phyloP scores from a whole-genome alignment of 345 rosid genomes.

The Balakata baccata region DNA sequence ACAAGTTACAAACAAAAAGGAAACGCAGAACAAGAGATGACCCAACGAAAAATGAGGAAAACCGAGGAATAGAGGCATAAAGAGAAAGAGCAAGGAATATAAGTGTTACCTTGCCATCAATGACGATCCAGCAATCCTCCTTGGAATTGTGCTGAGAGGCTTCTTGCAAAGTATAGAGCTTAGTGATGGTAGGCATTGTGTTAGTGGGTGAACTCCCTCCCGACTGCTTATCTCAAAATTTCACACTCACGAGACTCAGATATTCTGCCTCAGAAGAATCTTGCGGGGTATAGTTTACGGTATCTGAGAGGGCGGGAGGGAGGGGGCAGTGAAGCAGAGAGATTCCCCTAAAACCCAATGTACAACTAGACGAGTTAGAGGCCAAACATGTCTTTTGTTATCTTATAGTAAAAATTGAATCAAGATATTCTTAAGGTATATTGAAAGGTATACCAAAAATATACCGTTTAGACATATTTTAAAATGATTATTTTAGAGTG shows the following conservation, averaged over 20 bases:
- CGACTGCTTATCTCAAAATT: neutral
- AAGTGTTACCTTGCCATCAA: constrained; percentile 71
- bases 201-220: neutral
- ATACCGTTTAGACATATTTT: too few relatives aligned
- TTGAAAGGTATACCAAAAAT: too few relatives aligned
- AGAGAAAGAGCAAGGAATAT: neutral
- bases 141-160: constrained; percentile 61
- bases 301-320: too few relatives aligned
- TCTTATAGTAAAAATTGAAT: too few relatives aligned
- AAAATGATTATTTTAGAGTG: too few relatives aligned
- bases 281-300: neutral
- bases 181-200: constrained; percentile 70
- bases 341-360: too few relatives aligned
- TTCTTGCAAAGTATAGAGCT: constrained; percentile 68
- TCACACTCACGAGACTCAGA: neutral
- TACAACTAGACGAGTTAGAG: too few relatives aligned
- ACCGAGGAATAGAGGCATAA: neutral
- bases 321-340: too few relatives aligned
- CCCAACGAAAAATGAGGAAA: neutral
- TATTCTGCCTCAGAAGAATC: neutral
- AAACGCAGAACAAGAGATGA: neutral
- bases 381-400: too few relatives aligned
- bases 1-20: neutral
- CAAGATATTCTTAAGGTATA: too few relatives aligned
- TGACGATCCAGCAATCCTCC: constrained; percentile 89